Evolutionary conservation across 179 eudicot genomes (phyloP).

Genomic region (Beta corolliflora): DNA sequence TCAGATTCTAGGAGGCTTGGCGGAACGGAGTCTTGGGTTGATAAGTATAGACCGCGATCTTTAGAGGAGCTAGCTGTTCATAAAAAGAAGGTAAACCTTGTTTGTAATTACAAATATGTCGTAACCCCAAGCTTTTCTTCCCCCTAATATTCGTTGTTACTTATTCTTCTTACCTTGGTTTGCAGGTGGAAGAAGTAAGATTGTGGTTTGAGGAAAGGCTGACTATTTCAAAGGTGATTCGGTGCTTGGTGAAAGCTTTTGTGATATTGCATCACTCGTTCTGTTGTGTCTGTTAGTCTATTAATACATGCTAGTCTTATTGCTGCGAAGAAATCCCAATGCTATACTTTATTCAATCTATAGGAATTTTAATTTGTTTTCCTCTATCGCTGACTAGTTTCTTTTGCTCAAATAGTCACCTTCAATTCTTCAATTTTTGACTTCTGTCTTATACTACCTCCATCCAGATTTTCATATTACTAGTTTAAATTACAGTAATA

Average conservation of each 20-base stretch:
- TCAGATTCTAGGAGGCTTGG: conserved; percentile 31
- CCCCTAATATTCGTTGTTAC: not conserved
- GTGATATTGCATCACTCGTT: not conserved
- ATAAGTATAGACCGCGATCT: conserved; percentile 69
- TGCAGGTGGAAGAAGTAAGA: conserved; percentile 93
- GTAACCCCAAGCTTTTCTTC: not conserved
- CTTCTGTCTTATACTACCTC: not conserved
- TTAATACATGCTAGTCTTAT: not conserved
- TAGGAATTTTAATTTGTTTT: not conserved
- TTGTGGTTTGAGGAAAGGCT: conserved; percentile 75
- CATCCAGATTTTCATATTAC: too few relatives aligned
- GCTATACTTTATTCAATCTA: not conserved
- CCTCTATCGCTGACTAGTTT: not conserved
- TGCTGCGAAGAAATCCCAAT: too few relatives aligned
- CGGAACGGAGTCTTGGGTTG: conserved; percentile 72
- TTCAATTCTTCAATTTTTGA: not conserved
- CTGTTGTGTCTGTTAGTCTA: not conserved
- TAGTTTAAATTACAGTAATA: too few relatives aligned
- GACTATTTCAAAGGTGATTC: conserved; percentile 47
- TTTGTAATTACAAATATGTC: not conserved
- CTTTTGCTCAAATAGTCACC: not conserved
- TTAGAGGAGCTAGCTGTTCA: conserved; percentile 92
- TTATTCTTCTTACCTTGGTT: conserved; percentile 12
- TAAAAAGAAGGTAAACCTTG: conserved; percentile 74
- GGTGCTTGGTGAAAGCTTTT: not conserved